Conservation (phyloP, 2,329 filamentous ascomycete species). For the Ophiostoma novo-ulmi region DNA sequence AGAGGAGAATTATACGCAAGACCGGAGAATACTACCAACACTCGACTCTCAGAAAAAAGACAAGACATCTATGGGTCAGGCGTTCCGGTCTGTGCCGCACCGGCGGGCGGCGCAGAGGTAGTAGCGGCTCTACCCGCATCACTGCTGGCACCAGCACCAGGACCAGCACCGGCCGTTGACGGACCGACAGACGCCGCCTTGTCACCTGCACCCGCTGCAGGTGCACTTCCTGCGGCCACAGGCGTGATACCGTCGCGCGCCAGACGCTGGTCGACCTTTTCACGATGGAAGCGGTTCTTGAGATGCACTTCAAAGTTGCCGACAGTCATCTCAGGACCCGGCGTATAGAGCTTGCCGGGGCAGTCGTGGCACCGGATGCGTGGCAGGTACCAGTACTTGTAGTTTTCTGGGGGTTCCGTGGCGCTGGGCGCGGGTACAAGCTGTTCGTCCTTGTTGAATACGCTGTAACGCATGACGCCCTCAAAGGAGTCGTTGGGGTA, state of each 20-base stretch:
- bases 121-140: background rate
- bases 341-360: conserved; percentile 88
- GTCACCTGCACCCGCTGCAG: background rate
- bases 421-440: conserved; percentile 49
- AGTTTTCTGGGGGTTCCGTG: conserved; percentile 51
- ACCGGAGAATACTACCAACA: background rate
- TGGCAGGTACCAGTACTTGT: conserved; percentile 76
- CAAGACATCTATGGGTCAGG: background rate
- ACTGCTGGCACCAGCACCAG: background rate
- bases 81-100: background rate
- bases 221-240: background rate
- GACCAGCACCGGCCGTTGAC: background rate
- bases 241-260: conserved; percentile 24
- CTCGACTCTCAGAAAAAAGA: background rate
- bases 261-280: conserved; percentile 57
- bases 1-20: background rate
- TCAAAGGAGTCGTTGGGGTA: conserved; percentile 84
- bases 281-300: conserved; percentile 74
- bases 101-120: background rate
- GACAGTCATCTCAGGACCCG: conserved; percentile 76
- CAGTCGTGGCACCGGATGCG: conserved; percentile 90
- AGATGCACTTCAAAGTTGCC: conserved; percentile 92
- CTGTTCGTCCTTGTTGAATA: conserved; percentile 67
- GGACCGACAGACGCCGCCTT: conserved; percentile 1
- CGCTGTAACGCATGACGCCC: conserved; percentile 82